Evolutionary conservation across 2,329 filamentous ascomycete genomes (phyloP), one percentile per base, ranked within the genome.

Genomic region (Fusarium penzigii): DNA sequence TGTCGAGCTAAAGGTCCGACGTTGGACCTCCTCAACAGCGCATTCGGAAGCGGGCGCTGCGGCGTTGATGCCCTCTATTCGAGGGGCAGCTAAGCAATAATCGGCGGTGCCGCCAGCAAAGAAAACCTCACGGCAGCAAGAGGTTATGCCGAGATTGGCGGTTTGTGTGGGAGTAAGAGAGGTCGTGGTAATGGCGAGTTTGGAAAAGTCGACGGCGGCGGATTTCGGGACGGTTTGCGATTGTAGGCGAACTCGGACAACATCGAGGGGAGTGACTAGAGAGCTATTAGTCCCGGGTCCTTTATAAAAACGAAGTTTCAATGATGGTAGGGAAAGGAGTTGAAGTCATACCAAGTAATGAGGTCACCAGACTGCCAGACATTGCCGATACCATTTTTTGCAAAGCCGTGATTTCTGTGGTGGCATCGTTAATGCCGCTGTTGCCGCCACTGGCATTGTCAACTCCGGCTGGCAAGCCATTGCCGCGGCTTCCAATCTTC

Each of bases 351-450:
- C 92, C 90, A 40, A 97, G 81, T 25, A 97, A 73, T 17, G 92
- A 94, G 9, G 93, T 97, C 57, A 97, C 72, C 51, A 99, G 75
- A 72, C 92, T 97, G 53, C 94, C 94, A 49, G 88, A 88, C 60
- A 93, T 90, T 45, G 94, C 94, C 51, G 93, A 96, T 49, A 96
- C 72, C 94, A 99, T 99, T 77, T 93, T 94, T 76, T 97, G 93
- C 12, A 81, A 74, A 17, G 92, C 82, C 6, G 92, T 92, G 59
- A 95, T 90, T 56, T 93, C 86, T 25, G 79, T 72, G 38, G 78
- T 74, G 49, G 74, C 72, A 51, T 70, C 70, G 6, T 56, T 52
- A 29, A 11, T n/a, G 17, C 34, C 38, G 17, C 13, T 44, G 3
- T 44, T 16, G n/a, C 49, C 48, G 49, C 39, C 34, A 2, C 25